Evolutionary conservation across 2,329 filamentous ascomycete species (phyloP).

Genomic region (Aplosporella prunicola): DNA sequence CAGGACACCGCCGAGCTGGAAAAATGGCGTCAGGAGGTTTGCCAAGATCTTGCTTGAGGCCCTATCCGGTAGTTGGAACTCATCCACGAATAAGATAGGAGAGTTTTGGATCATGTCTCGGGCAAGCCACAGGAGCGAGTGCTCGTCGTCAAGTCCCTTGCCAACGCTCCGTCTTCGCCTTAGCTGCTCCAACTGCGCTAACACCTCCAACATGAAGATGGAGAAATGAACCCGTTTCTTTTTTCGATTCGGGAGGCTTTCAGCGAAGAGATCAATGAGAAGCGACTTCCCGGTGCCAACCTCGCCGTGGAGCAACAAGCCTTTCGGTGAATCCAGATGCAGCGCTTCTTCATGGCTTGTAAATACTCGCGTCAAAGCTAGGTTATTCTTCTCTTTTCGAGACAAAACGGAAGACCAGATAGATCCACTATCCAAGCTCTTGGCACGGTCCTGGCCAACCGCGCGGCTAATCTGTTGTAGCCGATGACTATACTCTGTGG

Average conservation of each 20-base stretch:
- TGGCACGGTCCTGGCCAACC: conserved; percentile 23
- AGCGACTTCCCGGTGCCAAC: conserved; percentile 79
- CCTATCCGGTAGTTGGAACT: conserved; percentile 74
- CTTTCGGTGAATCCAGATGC: conserved; percentile 60
- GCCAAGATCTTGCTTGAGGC: conserved; percentile 71
- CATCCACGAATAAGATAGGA: conserved; percentile 70
- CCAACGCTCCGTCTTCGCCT: conserved; percentile 28
- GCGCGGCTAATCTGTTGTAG: conserved; percentile 50
- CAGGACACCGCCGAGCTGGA: conserved; percentile 71
- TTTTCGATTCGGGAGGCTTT: conserved; percentile 61
- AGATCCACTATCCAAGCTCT: conserved; percentile 19
- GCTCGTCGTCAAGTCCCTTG: conserved; percentile 39
- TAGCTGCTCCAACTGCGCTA: conserved; percentile 61
- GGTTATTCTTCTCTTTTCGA: conserved; percentile 43
- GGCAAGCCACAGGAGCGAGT: conserved; percentile 64
- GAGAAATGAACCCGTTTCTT: conserved; percentile 78
- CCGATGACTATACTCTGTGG: conserved; percentile 56
- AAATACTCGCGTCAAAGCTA: conserved; percentile 60
- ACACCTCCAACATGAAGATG: conserved; percentile 72
- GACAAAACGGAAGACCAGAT: conserved; percentile 49
- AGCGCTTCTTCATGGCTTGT: conserved; percentile 63
- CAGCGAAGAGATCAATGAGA: conserved; percentile 74
- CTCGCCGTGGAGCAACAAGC: conserved; percentile 69
- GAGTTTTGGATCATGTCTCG: conserved; percentile 65
- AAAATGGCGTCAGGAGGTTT: conserved; percentile 69